Evolutionary conservation across 805 yeast genomes (phyloP).

Genomic region (Suhomyces emberorum): DNA sequence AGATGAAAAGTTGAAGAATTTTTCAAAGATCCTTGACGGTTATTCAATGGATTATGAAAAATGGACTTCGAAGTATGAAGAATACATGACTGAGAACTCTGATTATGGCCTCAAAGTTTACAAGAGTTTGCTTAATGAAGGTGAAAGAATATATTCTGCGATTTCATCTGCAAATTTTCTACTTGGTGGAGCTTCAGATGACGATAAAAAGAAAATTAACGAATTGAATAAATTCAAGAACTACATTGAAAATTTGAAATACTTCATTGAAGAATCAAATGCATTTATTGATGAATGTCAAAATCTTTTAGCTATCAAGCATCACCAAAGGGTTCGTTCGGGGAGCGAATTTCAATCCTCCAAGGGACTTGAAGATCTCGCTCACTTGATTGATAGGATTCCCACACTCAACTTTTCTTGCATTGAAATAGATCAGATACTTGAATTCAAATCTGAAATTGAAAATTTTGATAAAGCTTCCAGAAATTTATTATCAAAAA

Average conservation of each 20-base stretch:
- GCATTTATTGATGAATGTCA: conserved; percentile 57
- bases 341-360: conserved; percentile 18
- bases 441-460: conserved; percentile 52
- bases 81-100: conserved; percentile 31
- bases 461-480: conserved; percentile 49
- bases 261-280: conserved; percentile 44
- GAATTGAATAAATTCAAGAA: conserved; percentile 16
- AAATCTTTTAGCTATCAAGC: conserved; percentile 48
- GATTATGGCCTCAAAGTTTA: conserved; percentile 48
- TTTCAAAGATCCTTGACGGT: conserved; percentile 33
- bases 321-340: conserved; percentile 46
- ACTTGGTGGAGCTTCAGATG: conserved; percentile 3
- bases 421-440: conserved; percentile 58
- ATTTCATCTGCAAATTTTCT: conserved; percentile 27
- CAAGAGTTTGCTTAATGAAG: conserved; percentile 47
- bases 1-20: conserved; percentile 49
- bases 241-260: conserved; percentile 31
- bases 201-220: conserved; percentile 8
- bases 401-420: conserved; percentile 49
- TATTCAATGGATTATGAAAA: conserved; percentile 45
- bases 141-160: conserved; percentile 47
- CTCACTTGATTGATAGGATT: conserved; percentile 42
- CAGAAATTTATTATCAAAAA: conserved; percentile 32
- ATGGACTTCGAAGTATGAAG: conserved; percentile 51
- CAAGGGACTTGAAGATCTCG: conserved; percentile 29